phyloP scores from a whole-genome alignment of 2,329 filamentous ascomycete species.

The Elsinoe australis region DNA sequence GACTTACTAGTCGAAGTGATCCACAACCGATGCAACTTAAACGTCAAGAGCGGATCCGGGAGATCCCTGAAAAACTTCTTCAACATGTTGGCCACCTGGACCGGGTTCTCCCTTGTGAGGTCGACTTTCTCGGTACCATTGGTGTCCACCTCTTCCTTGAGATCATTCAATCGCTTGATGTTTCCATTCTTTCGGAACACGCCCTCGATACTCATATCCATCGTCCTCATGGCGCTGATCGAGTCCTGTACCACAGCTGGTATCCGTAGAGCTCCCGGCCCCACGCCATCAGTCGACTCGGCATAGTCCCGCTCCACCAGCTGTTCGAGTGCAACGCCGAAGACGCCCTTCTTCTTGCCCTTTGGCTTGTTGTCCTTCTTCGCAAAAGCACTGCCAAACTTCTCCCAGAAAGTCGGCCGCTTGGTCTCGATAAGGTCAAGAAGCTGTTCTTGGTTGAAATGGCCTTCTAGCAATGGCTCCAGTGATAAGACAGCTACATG shows the following conservation, averaged over 20 bases:
- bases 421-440: slow-evolving; percentile 86
- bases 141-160: slow-evolving; percentile 77
- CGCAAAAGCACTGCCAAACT: slow-evolving; percentile 84
- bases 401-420: slow-evolving; percentile 95
- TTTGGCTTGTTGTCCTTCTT: slow-evolving; percentile 55
- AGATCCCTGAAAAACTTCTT: slow-evolving; percentile 94
- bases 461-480: slow-evolving; percentile 79
- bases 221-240: slow-evolving; percentile 89
- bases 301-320: slow-evolving; percentile 90
- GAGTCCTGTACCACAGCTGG: slow-evolving; percentile 94
- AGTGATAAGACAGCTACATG: slow-evolving; percentile 92
- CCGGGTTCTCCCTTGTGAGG: slow-evolving; percentile 78
- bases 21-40: slow-evolving; percentile 88
- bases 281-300: slow-evolving; percentile 95
- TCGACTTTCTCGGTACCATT: slow-evolving; percentile 80
- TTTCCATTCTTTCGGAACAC: slow-evolving; percentile 99
- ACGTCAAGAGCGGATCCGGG: slow-evolving; percentile 86
- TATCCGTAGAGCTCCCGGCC: slow-evolving; percentile 80
- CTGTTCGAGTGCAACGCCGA: slow-evolving; percentile 79
- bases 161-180: slow-evolving; percentile 83
- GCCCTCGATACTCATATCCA: slow-evolving; percentile 97
- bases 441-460: slow-evolving; percentile 91
- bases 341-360: slow-evolving; percentile 83
- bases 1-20: slow-evolving; percentile 73
- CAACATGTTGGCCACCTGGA: slow-evolving; percentile 85